Base-by-base conservation (phyloP, 2,329 filamentous ascomycete species). In the Madurella mycetomatis region DNA sequence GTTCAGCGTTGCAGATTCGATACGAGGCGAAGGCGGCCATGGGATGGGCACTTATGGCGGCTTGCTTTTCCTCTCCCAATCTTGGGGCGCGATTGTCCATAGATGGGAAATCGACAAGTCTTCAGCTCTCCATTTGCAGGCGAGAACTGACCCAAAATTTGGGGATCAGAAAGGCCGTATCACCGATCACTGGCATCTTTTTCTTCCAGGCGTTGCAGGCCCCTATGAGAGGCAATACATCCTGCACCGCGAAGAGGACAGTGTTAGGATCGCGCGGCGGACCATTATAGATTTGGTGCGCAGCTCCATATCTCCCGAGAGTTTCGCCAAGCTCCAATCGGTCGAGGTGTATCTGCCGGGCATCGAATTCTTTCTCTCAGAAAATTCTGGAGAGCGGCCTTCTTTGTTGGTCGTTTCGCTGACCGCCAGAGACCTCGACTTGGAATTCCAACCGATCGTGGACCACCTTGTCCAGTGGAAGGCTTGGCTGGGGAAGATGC, bases 291-390 rank as follows among this genome's bases (percentile, higher is more conserved):
- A 25, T 7, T 12, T 60, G 49, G 15, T 60, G 4, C 25, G 43
- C 9, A n/a, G n/a, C 39, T 58, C 53, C 1, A 41, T 53, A 41
- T 39, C 39, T 2, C 1, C 3, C 1, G 32, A 43, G 5, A 41
- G 25, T 49, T 43, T 51, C 11, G 13, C 18, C 16, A 16, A 54
- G 41, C 9, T 58, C 4, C 7, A 49, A 16, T n/a, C 25, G 4
- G 13, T 62, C 15, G 53, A 58, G n/a, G 52, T 62, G 2, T 39
- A 60, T 30, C 30, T 62, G n/a, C 60, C 60, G 2, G 60, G 60
- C 9, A 19, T 34, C 1, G 18, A 19, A 8, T 43, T 59, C 41
- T 51, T 56, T 9, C 5, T 47, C 2, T 12, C 19, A 9, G 34
- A 37, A 12, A 15, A 11, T 37, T 37, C 18, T 18, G 25, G 15